Conservation (phyloP, 495 filamentous ascomycete species). For the Gamarada debralockiae region DNA sequence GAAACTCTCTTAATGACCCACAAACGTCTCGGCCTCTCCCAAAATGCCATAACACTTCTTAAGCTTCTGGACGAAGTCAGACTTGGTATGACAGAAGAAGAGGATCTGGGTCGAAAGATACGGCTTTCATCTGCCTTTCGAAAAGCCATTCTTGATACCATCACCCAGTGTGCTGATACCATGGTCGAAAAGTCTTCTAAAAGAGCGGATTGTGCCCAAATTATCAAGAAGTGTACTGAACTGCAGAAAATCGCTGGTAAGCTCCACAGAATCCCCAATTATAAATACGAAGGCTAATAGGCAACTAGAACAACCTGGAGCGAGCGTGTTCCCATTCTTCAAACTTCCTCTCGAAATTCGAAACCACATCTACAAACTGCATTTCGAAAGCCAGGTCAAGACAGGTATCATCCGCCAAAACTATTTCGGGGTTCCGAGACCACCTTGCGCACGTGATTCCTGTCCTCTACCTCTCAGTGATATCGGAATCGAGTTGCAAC, state of each 20-base stretch:
- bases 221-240: neutral
- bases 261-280: neutral
- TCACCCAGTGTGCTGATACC: neutral
- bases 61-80: neutral
- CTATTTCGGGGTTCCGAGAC: constrained; percentile 15
- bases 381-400: constrained; percentile 29
- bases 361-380: constrained; percentile 34
- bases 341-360: constrained; percentile 36
- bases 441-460: no score
- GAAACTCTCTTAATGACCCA: neutral
- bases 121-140: constrained; percentile 23
- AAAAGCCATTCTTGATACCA: neutral
- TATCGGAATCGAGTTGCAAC: neutral
- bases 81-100: constrained; percentile 27
- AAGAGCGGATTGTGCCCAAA: neutral
- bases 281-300: no score
- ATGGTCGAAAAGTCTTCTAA: neutral
- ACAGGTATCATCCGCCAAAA: no score
- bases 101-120: constrained; percentile 32
- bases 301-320: constrained; percentile 8
- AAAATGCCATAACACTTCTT: neutral
- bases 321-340: constrained; percentile 30
- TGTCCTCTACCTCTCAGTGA: constrained; percentile 7
- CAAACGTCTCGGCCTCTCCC: neutral
- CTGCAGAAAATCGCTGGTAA: neutral